These are phyloP conservation scores for Fusarium floridanum DNA, from an alignment of 2,329 filamentous ascomycete genomes.

Conservation along the genomic window DNA sequence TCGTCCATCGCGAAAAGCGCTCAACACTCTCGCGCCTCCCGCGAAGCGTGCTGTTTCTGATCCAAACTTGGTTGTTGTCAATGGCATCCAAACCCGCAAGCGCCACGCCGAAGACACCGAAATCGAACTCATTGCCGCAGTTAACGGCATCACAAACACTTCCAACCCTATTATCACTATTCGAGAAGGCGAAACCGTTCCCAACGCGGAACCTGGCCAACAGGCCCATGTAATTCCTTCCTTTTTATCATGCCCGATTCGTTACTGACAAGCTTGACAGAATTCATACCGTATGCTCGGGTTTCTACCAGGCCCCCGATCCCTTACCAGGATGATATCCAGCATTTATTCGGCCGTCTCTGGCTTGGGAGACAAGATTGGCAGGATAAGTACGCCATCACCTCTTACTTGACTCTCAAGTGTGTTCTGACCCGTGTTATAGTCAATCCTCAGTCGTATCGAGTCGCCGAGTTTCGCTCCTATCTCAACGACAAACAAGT, in stretches of 20 bases:
- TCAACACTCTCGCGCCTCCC: not conserved
- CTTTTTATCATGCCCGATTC: not conserved
- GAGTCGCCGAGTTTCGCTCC: slow-evolving; percentile 43
- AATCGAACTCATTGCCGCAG: slow-evolving; percentile 48
- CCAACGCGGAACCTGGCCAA: slow-evolving; percentile 20
- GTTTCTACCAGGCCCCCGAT: slow-evolving; percentile 29
- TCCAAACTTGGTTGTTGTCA: slow-evolving; percentile 34
- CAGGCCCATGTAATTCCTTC: slow-evolving; percentile 27
- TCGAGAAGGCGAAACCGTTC: slow-evolving; percentile 32
- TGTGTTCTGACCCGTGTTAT: slow-evolving; percentile 8
- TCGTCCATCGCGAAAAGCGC: not conserved
- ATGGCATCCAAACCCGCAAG: slow-evolving; percentile 49
- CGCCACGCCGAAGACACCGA: slow-evolving; percentile 48
- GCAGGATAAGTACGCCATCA: slow-evolving; percentile 40
- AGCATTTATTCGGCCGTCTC: slow-evolving; percentile 44
- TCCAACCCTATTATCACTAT: slow-evolving; percentile 29
- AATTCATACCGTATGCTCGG: slow-evolving; percentile 42
- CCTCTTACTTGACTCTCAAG: not conserved
- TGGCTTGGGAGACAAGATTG: slow-evolving; percentile 44
- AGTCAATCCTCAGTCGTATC: slow-evolving; percentile 45
- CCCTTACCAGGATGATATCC: slow-evolving; percentile 49
- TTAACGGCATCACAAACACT: slow-evolving; percentile 31
- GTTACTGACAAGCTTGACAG: slow-evolving; percentile 17
- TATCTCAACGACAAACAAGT: slow-evolving; percentile 39
- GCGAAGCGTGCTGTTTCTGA: slow-evolving; percentile 1